A percentile compares a stretch with the other conserved stretches of the same genome.
Conservation (phyloP, 2,329 filamentous ascomycete species). For the Fusarium nanum region DNA sequence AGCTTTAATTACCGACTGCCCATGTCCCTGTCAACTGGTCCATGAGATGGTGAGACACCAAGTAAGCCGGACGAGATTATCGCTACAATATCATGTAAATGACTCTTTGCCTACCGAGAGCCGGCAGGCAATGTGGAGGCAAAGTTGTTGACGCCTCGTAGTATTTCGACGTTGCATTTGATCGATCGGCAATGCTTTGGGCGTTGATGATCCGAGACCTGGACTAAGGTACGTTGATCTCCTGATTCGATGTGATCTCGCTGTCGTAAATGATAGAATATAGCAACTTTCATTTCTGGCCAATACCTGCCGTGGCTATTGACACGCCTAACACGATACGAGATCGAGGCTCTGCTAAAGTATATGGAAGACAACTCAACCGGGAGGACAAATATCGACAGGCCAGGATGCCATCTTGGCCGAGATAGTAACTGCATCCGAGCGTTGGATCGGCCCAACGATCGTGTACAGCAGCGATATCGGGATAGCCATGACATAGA, state of each 20-base stretch:
- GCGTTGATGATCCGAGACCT: constrained; percentile 8
- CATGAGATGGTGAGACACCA: background rate
- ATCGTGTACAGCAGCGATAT: background rate
- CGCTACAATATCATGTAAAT: background rate
- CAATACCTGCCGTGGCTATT: constrained; percentile 14
- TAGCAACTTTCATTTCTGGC: background rate
- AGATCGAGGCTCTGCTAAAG: background rate
- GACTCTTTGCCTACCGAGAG: background rate
- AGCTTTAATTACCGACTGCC: background rate
- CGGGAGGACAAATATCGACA: background rate
- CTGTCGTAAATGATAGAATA: constrained; percentile 27
- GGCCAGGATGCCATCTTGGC: background rate
- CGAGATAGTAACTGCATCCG: background rate
- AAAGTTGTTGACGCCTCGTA: background rate
- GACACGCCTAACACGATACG: constrained; percentile 1
- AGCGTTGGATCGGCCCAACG: background rate
- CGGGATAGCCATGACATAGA: background rate
- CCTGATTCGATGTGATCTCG: constrained; percentile 16
- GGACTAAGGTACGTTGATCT: background rate
- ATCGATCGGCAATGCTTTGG: constrained; percentile 16
- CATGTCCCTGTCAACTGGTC: background rate
- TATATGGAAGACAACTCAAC: background rate
- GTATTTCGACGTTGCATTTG: constrained; percentile 2
- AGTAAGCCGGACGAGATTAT: background rate
- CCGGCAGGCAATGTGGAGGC: background rate